These are phyloP conservation scores for Cercophora scortea DNA, from an alignment of 495 filamentous ascomycete species.

Conservation along the genomic window DNA sequence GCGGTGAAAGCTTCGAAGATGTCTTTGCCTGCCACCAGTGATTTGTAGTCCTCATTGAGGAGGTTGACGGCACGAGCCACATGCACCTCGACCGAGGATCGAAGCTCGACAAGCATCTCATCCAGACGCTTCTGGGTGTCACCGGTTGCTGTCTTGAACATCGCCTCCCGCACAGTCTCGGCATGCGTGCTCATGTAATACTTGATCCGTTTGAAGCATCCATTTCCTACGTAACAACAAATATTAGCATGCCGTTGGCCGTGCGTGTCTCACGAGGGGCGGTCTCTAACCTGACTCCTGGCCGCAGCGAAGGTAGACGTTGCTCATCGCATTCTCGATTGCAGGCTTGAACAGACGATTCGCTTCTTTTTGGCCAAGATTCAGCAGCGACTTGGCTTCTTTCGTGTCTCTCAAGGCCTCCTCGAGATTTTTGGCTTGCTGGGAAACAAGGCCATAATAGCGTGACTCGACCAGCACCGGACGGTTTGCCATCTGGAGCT, in stretches of 20 bases:
- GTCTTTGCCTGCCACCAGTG: not conserved
- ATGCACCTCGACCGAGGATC: not conserved
- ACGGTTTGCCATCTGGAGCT: slow-evolving; percentile 18
- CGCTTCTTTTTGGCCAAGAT: slow-evolving; percentile 38
- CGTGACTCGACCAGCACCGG: slow-evolving; percentile 3
- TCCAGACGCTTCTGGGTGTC: slow-evolving; percentile 26
- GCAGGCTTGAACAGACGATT: slow-evolving; percentile 45
- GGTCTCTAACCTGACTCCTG: slow-evolving; percentile 32
- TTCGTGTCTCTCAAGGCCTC: slow-evolving; percentile 25
- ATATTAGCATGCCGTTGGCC: too few species aligned
- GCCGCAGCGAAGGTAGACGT: slow-evolving; percentile 36
- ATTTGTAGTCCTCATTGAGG: not conserved
- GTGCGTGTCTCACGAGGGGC: too few species aligned
- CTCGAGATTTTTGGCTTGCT: slow-evolving; percentile 33
- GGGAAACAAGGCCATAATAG: slow-evolving; percentile 1
- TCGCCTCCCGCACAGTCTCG: slow-evolving; percentile 20
- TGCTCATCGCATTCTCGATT: slow-evolving; percentile 33
- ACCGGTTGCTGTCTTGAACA: slow-evolving; percentile 37
- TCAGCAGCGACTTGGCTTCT: slow-evolving; percentile 26
- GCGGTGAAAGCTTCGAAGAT: not conserved
- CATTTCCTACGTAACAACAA: slow-evolving; percentile 21
- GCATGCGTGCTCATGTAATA: slow-evolving; percentile 37
- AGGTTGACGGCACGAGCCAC: not conserved
- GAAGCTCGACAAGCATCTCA: slow-evolving; percentile 22
- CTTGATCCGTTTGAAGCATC: slow-evolving; percentile 45